Evolutionary conservation across 139 green algal species (phyloP), one percentile per base, ranked within the genome.

Genomic region (Mesotaenium endlicherianum): DNA sequence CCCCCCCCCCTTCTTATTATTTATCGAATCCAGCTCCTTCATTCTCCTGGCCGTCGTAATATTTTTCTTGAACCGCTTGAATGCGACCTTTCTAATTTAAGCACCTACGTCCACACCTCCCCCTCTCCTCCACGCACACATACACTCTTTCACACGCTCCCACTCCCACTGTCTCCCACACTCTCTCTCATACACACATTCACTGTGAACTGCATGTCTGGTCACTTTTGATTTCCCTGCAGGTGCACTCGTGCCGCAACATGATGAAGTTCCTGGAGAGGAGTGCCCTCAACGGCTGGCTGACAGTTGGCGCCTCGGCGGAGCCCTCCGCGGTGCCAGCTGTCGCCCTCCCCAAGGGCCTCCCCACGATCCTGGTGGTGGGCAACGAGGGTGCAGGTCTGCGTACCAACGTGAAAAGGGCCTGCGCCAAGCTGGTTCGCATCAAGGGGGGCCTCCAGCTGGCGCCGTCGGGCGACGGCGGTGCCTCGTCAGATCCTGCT

Each of bases 291-390:
- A 71, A 71, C 1, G 86, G 86, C 17, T 90, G 86, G 86, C 16
- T 59, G 0, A 92, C 97, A 40, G 70, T 97, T 45, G 95, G 93
- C 16, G 93, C 94, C 0, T 89, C 87, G 1, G 89, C 89, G 1
- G 92, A 93, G 68, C 34, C 44, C 8, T 83, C 57, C 0, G 87
- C 93, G 0, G 43, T 89, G 38, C 70, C 82, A 14, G 80, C 87
- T 49, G 40, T 55, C 1, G 31, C 64, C 14, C 86, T 94, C 42
- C 16, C 34, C 31, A 70, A 93, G 30, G 64, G 75, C 1, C 34
- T 70, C 36, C 95, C 95, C 4, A 94, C 92, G 43, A 76, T 98
- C 36, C 87, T 98, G 34, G 95, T 98, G n/a, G 81, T 98, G 80
- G 95, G 95, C 40, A 98, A 91, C 58, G 95, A 98, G 55, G 82